phyloP scores from a whole-genome alignment of 1,284 basidiomycete genomes.

The Cutaneotrichosporon mucoides region DNA sequence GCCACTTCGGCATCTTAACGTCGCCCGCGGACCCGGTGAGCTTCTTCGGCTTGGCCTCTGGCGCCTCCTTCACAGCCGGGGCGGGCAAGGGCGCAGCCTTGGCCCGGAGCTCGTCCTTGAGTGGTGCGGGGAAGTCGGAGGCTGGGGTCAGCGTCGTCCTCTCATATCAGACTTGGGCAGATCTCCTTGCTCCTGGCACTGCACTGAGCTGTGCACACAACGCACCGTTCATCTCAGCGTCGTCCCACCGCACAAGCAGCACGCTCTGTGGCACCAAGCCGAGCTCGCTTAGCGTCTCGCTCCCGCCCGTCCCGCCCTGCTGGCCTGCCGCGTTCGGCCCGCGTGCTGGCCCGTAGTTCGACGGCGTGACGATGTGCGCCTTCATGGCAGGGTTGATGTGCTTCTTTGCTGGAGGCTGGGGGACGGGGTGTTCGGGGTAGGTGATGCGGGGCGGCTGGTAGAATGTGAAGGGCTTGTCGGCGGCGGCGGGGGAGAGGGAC shows the following conservation, averaged over 20 bases:
- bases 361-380: constrained; percentile 31
- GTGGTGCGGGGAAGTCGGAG: constrained; percentile 36
- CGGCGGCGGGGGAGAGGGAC: constrained; percentile 26
- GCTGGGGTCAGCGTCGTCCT: constrained; percentile 18
- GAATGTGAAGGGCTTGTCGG: constrained; percentile 39
- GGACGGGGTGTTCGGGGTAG: constrained; percentile 43
- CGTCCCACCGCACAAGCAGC: constrained; percentile 42
- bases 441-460: constrained; percentile 45
- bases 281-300: constrained; percentile 38
- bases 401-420: constrained; percentile 17
- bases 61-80: constrained; percentile 17
- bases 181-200: no score
- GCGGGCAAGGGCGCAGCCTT: constrained; percentile 41
- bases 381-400: constrained; percentile 22
- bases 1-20: constrained; percentile 17
- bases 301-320: constrained; percentile 39
- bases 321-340: constrained; percentile 24
- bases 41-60: constrained; percentile 27
- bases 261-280: constrained; percentile 49
- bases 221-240: constrained; percentile 46
- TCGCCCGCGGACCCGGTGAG: constrained; percentile 30
- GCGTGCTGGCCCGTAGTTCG: constrained; percentile 35
- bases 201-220: background rate
- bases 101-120: constrained; percentile 36
- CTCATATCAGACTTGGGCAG: background rate